Evolutionary conservation across 495 filamentous ascomycete species (phyloP), one percentile per base, ranked within the genome.

Genomic region (Massariosphaeria phaeospora): DNA sequence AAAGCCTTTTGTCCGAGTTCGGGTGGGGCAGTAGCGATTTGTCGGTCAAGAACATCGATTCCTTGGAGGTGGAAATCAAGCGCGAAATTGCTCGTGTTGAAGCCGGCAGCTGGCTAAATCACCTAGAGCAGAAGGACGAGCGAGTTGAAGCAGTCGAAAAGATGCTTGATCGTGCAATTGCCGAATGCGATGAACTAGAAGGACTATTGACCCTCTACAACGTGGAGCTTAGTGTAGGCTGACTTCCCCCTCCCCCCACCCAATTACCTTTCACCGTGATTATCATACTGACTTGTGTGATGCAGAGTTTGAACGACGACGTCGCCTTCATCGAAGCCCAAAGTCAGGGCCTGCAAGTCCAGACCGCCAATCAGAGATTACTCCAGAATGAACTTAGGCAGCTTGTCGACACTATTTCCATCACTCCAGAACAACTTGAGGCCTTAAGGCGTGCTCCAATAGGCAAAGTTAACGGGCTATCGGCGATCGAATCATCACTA

Each of bases 241-340:
- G 1, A 23, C 35, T 39, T 13, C 24, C 27, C 46, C 17, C 17
- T 34, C 9, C 12, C 12, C 2, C 18, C 10, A 18, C 17, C 29
- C 10, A 23, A 30, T 30, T 30, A 18, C 23, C 17, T 47, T 11
- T 2, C 17, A 18, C 12, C 43, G 8, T 47, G n/a, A 47, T 39
- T 39, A 39, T 15, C 13, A 39, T 9, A 47, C 43, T 47, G 27
- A 47, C 43, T 45, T 47, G 20, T 18, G 3, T 33, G 5, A 18
- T 2, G 15, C 53, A 95, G 88, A 97, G 89, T 39, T 76, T 98
- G 2, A 88, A 91, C 48, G 91, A 96, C 29, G 93, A 98, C 70
- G 89, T 98, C 38, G 82, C 90, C 5, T 96, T 91, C 65, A 96
- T 98, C 45, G 93, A 98, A 73, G 88, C 94, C 8, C 93, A 97